phyloP scores from a whole-genome alignment of 208 protist species.

The Strigomonas culicis region DNA sequence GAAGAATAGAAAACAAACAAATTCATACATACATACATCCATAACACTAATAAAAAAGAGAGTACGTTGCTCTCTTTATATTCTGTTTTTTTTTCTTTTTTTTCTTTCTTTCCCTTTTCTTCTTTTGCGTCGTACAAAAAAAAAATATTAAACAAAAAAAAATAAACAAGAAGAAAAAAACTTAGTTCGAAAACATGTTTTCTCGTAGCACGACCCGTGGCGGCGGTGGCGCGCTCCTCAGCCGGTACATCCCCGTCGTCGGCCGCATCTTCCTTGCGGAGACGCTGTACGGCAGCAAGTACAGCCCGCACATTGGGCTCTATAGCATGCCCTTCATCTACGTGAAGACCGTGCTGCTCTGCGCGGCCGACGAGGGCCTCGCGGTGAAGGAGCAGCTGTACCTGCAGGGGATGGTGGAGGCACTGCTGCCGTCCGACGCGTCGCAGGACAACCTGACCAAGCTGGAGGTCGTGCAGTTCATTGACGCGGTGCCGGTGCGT shows the following conservation, averaged over 20 bases:
- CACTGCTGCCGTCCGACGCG: slow-evolving; percentile 21
- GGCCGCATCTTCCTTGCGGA: slow-evolving; percentile 62
- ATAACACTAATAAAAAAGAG: background rate
- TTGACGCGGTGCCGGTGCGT: slow-evolving; percentile 5
- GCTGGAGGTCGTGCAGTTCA: slow-evolving; percentile 32
- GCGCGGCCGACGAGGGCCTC: slow-evolving; percentile 23
- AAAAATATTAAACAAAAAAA: background rate
- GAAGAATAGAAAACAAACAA: background rate
- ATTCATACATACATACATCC: background rate
- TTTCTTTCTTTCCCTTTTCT: no score
- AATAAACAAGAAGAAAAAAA: background rate
- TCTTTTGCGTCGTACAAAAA: no score
- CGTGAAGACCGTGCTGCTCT: slow-evolving; percentile 70
- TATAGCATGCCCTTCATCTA: slow-evolving; percentile 71
- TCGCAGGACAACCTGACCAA: slow-evolving; percentile 26
- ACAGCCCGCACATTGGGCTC: slow-evolving; percentile 59
- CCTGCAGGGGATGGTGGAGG: slow-evolving; percentile 38
- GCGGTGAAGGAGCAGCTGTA: slow-evolving; percentile 23
- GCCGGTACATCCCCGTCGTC: slow-evolving; percentile 54
- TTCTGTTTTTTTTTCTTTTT: slow-evolving; percentile 8
- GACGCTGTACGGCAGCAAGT: slow-evolving; percentile 75
- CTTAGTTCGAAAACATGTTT: background rate
- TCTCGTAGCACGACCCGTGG: background rate
- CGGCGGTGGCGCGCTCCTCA: slow-evolving; percentile 13
- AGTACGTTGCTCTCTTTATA: slow-evolving; percentile 3